These are phyloP conservation scores for Ulota crispa DNA, from an alignment of 225 moss, liverwort and hornwort species.

Conservation along the genomic window DNA sequence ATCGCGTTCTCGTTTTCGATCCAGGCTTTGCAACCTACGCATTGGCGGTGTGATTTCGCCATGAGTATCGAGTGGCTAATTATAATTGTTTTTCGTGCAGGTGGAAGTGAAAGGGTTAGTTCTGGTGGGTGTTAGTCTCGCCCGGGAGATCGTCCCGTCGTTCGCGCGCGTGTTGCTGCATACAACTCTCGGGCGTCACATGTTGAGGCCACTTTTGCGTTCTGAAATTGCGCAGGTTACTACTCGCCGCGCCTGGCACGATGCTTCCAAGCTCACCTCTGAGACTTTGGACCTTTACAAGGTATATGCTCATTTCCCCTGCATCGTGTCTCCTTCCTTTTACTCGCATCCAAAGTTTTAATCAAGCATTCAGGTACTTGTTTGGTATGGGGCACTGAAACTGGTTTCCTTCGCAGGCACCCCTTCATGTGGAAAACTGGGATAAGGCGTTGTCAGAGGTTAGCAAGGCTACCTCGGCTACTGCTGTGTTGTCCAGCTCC, in stretches of 20 bases:
- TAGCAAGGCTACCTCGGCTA: slow-evolving; percentile 53
- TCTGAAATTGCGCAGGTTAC: slow-evolving; percentile 66
- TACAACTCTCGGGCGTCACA: slow-evolving; percentile 55
- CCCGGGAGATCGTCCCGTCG: slow-evolving; percentile 51
- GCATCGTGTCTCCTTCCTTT: not conserved
- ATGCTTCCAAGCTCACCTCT: slow-evolving; percentile 61
- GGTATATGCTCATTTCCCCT: slow-evolving; percentile 26
- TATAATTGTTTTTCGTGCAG: slow-evolving; percentile 9
- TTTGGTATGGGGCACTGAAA: not conserved
- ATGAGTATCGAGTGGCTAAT: not conserved
- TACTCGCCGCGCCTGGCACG: slow-evolving; percentile 64
- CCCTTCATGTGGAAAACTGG: slow-evolving; percentile 60
- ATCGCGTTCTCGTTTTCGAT: not conserved
- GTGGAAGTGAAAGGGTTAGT: slow-evolving; percentile 60
- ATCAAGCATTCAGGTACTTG: too few relatives aligned
- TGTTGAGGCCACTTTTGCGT: slow-evolving; percentile 56
- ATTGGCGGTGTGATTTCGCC: not conserved
- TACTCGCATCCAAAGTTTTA: too few relatives aligned
- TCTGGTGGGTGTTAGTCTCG: slow-evolving; percentile 52
- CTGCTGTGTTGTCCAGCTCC: slow-evolving; percentile 47
- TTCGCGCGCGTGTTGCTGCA: slow-evolving; percentile 60
- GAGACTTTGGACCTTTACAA: slow-evolving; percentile 65
- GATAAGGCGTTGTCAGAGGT: slow-evolving; percentile 57
- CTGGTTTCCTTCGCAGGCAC: slow-evolving; percentile 40
- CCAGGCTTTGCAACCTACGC: too few relatives aligned